Percentiles rank a stretch among this genome's conserved stretches.
phyloP scores from a whole-genome alignment of 1,284 basidiomycete species.

The Fomitopsis betulina region DNA sequence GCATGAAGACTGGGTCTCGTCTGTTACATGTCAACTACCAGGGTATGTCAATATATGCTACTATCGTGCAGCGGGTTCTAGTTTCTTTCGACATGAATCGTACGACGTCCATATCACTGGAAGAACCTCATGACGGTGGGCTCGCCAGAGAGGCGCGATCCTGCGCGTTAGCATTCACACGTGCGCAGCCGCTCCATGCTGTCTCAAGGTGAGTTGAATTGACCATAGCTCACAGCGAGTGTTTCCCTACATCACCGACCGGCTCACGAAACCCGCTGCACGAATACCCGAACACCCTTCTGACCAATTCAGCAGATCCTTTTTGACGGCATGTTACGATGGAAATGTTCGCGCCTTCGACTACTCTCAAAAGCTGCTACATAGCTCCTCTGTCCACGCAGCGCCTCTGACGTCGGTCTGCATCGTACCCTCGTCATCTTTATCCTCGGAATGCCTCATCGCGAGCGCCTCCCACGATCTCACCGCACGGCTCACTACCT shows the following conservation, averaged over 20 bases:
- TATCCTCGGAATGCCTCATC: constrained; percentile 46
- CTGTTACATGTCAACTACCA: constrained; percentile 64
- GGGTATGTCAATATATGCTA: constrained; percentile 50
- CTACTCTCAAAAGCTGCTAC: constrained; percentile 54
- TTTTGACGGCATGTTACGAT: constrained; percentile 81
- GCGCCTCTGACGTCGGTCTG: constrained; percentile 75
- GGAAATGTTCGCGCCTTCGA: constrained; percentile 74
- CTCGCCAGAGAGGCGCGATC: no score
- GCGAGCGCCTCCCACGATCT: constrained; percentile 86
- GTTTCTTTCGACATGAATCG: no score
- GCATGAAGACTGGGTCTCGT: constrained; percentile 94
- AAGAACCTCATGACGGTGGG: no score
- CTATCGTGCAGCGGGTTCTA: neutral
- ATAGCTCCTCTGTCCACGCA: constrained; percentile 47
- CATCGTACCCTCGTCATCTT: constrained; percentile 42
- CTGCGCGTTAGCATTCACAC: no score
- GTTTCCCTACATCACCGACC: no score
- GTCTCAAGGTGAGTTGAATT: no score
- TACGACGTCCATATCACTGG: no score
- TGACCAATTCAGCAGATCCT: constrained; percentile 41
- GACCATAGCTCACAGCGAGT: no score
- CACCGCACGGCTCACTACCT: constrained; percentile 58
- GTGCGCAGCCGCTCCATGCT: no score
- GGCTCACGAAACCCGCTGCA: neutral
- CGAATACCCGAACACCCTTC: neutral